Percentiles rank a stretch among this genome's conserved stretches.
These are phyloP conservation scores for Trametes maxima DNA, from an alignment of 768 basidiomycete species.

Conservation along the genomic window DNA sequence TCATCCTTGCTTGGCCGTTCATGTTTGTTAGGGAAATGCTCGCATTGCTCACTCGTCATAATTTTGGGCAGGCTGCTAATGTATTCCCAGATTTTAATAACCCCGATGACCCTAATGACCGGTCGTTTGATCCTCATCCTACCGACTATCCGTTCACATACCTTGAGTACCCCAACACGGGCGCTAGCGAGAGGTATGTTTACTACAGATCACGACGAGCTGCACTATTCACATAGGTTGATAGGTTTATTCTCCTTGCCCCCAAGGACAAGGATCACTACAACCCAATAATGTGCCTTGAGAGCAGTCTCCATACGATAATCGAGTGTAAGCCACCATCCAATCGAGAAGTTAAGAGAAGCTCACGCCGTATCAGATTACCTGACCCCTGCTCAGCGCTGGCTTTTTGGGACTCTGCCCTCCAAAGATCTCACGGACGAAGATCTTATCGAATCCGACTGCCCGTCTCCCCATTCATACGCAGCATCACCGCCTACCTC, in stretches of 20 bases:
- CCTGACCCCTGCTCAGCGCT: conserved; percentile 64
- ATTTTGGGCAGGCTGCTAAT: conserved; percentile 1
- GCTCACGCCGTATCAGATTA: conserved; percentile 48
- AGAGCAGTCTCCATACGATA: conserved; percentile 70
- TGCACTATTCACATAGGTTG: background rate
- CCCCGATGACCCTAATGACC: conserved; percentile 61
- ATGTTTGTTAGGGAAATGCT: too few species aligned
- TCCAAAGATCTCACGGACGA: conserved; percentile 34
- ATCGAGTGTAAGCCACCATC: conserved; percentile 54
- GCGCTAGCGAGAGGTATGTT: conserved; percentile 66
- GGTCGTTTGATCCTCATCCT: conserved; percentile 61
- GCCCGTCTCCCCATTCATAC: conserved; percentile 2
- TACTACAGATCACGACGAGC: background rate
- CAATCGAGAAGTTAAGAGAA: background rate
- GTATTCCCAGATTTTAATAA: conserved; percentile 66
- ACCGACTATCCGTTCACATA: conserved; percentile 64
- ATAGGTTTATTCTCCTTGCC: conserved; percentile 73
- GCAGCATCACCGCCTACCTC: conserved; percentile 19
- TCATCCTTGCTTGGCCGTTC: too few species aligned
- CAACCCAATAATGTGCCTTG: conserved; percentile 81
- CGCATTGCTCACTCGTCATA: background rate
- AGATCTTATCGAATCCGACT: conserved; percentile 22
- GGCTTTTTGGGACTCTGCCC: conserved; percentile 69
- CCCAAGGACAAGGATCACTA: conserved; percentile 89
- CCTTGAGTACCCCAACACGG: conserved; percentile 77